Evolutionary conservation across 257 asterid genomes (phyloP), one percentile per base, ranked within the genome.

Genomic region (Nicotiana undulata): DNA sequence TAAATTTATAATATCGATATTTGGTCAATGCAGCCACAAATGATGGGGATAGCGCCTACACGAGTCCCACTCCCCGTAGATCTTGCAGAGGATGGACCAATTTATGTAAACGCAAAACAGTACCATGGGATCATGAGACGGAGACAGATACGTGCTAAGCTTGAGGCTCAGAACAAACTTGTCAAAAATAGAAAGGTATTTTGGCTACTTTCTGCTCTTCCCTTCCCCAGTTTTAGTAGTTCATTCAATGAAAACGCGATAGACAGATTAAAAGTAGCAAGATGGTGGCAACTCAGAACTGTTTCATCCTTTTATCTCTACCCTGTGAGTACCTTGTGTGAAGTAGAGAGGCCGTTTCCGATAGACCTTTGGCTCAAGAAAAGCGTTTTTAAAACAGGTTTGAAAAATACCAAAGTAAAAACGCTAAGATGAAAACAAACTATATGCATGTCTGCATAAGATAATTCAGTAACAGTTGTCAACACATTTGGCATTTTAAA

Each of bases 151-250:
- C 95, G 99, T 13, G 99, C 99, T 24, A 96, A 91, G 90, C 97
- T 94, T 17, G 99, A 96, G 87, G 97, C 98, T 63, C 97, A 92
- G 76, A 94, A 96, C 91, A 91, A 90, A 84, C 96, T 96, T 12
- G 89, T 89, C 83, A 96, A 92, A 85, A 85, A 79, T 76, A 89
- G 99, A 81, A 96, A 88, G 87, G 99, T 96, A 90, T 72, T 29
- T 93, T 81, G n/a, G 65, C 18, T 10, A n/a, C 63, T 44, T 12
- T 63, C 5, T 55, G 55, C 63, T 80, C 32, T 20, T 20, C 56
- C 22, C 32, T 20, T 20, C 56, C 22, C 32, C 29, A 12, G 10
- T 72, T 63, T 63, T 66, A 5, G 18, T 16, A 61, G 6, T 24
- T 63, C 52, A 15, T 49, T 22, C 8, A 3, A 34, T 60, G 60